phyloP scores from a whole-genome alignment of 1,284 basidiomycete species.

The Ceratobasidium theobromae region DNA sequence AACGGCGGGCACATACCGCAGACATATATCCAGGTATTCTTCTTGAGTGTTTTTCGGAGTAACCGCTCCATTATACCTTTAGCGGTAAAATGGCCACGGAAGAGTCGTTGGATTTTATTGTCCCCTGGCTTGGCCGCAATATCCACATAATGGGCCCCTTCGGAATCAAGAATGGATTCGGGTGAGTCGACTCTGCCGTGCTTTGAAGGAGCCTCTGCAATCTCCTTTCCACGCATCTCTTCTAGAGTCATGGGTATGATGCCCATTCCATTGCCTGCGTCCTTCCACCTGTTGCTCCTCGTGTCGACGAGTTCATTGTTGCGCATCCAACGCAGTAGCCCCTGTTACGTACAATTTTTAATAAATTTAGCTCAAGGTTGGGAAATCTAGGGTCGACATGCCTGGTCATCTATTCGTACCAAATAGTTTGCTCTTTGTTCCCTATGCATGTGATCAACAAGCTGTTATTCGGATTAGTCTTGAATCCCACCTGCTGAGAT shows the following conservation, averaged over 20 bases:
- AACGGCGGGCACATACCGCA: constrained; percentile 47
- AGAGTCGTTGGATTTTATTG: constrained; percentile 46
- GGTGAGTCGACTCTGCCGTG: constrained; percentile 37
- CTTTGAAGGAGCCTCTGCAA: not conserved
- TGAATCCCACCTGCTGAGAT: no score
- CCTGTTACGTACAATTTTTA: constrained; percentile 39
- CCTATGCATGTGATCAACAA: no score
- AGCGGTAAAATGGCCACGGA: constrained; percentile 54
- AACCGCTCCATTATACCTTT: constrained; percentile 59
- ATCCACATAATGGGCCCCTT: constrained; percentile 55
- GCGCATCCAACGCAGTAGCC: constrained; percentile 68
- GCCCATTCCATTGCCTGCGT: constrained; percentile 56
- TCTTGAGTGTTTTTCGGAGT: constrained; percentile 50
- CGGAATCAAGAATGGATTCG: constrained; percentile 37
- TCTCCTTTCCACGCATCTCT: constrained; percentile 19
- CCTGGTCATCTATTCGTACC: constrained; percentile 57
- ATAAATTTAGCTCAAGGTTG: not conserved
- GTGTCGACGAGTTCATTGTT: constrained; percentile 67
- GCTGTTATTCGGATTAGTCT: no score
- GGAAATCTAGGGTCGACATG: not conserved
- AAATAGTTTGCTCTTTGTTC: constrained; percentile 75
- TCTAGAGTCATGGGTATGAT: constrained; percentile 53
- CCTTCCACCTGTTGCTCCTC: constrained; percentile 62
- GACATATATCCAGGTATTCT: constrained; percentile 72
- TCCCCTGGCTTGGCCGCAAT: constrained; percentile 40